These are phyloP conservation scores for Zygotorulaspora florentina DNA, from an alignment of 805 yeast genomes.

Conservation along the genomic window DNA sequence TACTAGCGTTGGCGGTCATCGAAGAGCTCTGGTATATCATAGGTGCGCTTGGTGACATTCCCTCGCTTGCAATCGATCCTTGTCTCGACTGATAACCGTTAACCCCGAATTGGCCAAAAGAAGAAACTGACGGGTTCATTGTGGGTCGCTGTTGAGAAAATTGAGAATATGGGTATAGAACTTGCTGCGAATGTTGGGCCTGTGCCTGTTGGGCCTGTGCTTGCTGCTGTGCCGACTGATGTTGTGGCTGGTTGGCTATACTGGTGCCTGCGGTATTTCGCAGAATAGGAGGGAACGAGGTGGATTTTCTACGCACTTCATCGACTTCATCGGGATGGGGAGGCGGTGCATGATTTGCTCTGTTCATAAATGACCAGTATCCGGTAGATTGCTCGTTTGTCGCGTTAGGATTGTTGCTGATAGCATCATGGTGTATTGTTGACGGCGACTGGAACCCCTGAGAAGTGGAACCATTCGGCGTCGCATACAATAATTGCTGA, in stretches of 20 bases:
- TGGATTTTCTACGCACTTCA: slow-evolving; percentile 23
- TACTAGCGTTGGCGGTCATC: slow-evolving; percentile 4
- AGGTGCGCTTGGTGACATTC: slow-evolving; percentile 30
- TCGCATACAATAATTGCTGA: slow-evolving; percentile 16
- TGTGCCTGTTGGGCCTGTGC: slow-evolving; percentile 18
- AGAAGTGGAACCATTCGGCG: slow-evolving; percentile 9
- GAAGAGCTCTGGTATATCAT: slow-evolving; percentile 9
- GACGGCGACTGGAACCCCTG: slow-evolving; percentile 10
- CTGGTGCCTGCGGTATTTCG: slow-evolving; percentile 21
- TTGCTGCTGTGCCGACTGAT: slow-evolving; percentile 12
- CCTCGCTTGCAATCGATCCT: slow-evolving; percentile 31
- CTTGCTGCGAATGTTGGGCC: slow-evolving; percentile 21
- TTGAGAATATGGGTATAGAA: slow-evolving; percentile 26
- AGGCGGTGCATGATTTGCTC: neutral
- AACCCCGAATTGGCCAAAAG: slow-evolving; percentile 25
- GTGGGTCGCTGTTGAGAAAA: slow-evolving; percentile 23
- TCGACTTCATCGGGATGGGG: slow-evolving; percentile 16
- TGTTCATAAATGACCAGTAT: slow-evolving; percentile 23
- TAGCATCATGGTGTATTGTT: slow-evolving; percentile 1
- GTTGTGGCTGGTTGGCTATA: slow-evolving; percentile 13
- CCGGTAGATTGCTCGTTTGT: slow-evolving; percentile 6
- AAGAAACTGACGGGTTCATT: slow-evolving; percentile 13
- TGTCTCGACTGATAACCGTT: slow-evolving; percentile 30
- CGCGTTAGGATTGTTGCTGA: neutral
- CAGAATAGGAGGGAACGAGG: slow-evolving; percentile 28